phyloP scores from a whole-genome alignment of 1,139 yeast genomes.

The Suhomyces chickasaworum region DNA sequence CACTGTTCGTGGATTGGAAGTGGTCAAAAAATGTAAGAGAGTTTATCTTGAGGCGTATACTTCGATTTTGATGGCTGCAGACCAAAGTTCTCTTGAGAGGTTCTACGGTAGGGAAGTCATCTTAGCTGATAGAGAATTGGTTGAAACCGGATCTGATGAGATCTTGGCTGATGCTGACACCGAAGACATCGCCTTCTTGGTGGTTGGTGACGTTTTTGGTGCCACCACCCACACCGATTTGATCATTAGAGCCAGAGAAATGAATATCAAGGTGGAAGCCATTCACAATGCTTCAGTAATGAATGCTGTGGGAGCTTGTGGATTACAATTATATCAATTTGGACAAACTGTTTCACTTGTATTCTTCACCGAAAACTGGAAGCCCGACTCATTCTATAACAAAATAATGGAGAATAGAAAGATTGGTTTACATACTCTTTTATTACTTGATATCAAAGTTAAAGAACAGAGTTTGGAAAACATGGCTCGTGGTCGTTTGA shows the following conservation, averaged over 20 bases:
- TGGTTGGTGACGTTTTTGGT: constrained; percentile 97
- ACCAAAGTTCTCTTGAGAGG: constrained; percentile 63
- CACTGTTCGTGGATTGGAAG: constrained; percentile 90
- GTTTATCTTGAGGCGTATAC: constrained; percentile 96
- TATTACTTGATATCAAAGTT: constrained; percentile 89
- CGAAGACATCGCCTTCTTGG: constrained; percentile 89
- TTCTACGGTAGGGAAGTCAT: constrained; percentile 85
- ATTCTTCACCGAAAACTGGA: constrained; percentile 93
- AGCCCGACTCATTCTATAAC: constrained; percentile 92
- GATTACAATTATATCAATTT: constrained; percentile 89
- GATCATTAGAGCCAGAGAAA: constrained; percentile 85
- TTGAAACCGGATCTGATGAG: constrained; percentile 83
- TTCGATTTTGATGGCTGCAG: constrained; percentile 91
- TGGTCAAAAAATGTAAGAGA: constrained; percentile 77
- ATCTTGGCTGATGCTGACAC: constrained; percentile 74
- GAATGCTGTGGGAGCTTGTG: constrained; percentile 99
- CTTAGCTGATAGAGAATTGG: constrained; percentile 92
- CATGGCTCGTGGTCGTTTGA: constrained; percentile 88
- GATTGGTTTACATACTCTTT: constrained; percentile 87
- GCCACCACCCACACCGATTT: constrained; percentile 98
- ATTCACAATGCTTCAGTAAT: constrained; percentile 95
- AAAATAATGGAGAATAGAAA: constrained; percentile 86
- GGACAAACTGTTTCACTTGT: constrained; percentile 97
- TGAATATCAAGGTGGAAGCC: constrained; percentile 73
- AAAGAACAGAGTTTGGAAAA: constrained; percentile 95